A percentile compares a stretch with the other conserved stretches of the same genome.
Conservation (phyloP, 2,329 filamentous ascomycete species). For the Xylaria sp. region DNA sequence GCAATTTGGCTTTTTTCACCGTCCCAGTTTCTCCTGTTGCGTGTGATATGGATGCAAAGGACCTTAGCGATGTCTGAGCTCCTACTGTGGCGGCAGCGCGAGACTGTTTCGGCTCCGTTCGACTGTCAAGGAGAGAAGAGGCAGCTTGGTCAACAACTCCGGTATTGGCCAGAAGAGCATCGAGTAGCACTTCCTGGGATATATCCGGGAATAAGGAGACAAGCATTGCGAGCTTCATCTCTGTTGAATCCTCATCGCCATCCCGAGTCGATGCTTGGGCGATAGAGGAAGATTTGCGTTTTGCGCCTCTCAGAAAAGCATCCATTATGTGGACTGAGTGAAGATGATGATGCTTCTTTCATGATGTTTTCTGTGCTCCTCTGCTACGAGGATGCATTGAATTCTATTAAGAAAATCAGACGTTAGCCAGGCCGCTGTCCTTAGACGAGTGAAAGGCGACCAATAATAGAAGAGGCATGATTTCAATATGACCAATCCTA, state of each 20-base stretch:
- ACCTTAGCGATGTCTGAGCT: slow-evolving; percentile 71
- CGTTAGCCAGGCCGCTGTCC: slow-evolving; percentile 1
- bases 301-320: slow-evolving; percentile 64
- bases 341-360: slow-evolving; percentile 3
- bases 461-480: slow-evolving; percentile 12
- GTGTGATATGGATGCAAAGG: slow-evolving; percentile 54
- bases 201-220: slow-evolving; percentile 77
- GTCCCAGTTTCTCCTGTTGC: slow-evolving; percentile 32
- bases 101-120: slow-evolving; percentile 45
- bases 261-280: slow-evolving; percentile 31
- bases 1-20: slow-evolving; percentile 56
- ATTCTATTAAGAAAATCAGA: slow-evolving; percentile 3
- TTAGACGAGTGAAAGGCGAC: slow-evolving; percentile 18
- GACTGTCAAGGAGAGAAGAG: slow-evolving; percentile 58
- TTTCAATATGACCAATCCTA: too few species aligned
- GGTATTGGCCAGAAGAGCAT: slow-evolving; percentile 79
- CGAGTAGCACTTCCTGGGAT: slow-evolving; percentile 75
- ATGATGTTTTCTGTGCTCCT: slow-evolving; percentile 12
- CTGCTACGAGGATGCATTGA: background rate
- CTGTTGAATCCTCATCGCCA: slow-evolving; percentile 75
- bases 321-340: slow-evolving; percentile 59
- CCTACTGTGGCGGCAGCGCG: slow-evolving; percentile 53
- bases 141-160: slow-evolving; percentile 78
- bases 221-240: slow-evolving; percentile 86
- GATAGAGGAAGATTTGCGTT: slow-evolving; percentile 57